A percentile compares a stretch with the other conserved stretches of the same genome.
Conservation (phyloP, 768 basidiomycete genomes). For the Kwoniella newhampshirensis region DNA sequence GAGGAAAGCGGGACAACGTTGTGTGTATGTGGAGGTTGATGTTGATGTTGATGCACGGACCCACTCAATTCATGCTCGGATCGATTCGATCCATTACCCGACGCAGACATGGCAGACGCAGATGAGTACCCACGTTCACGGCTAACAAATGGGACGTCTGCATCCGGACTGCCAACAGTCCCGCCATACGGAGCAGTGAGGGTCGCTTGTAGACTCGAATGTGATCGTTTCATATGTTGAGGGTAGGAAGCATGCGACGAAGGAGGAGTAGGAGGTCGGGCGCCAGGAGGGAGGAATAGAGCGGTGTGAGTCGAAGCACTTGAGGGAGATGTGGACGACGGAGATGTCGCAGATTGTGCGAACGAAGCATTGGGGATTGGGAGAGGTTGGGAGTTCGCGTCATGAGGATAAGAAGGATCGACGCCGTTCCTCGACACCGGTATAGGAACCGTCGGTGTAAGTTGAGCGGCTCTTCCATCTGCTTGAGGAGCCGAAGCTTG, state of each 20-base stretch:
- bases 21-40: background rate
- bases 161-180: background rate
- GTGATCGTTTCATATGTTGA: slow-evolving; percentile 22
- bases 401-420: slow-evolving; percentile 7
- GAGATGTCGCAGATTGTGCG: slow-evolving; percentile 3
- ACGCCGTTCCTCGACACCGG: slow-evolving; percentile 2
- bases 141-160: background rate
- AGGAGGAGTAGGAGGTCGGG: slow-evolving; percentile 43
- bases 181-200: slow-evolving; percentile 23
- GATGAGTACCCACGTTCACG: slow-evolving; percentile 17
- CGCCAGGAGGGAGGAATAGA: slow-evolving; percentile 44
- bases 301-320: slow-evolving; percentile 16
- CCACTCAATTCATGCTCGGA: slow-evolving; percentile 13
- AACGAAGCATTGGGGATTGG: slow-evolving; percentile 18
- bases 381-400: slow-evolving; percentile 12
- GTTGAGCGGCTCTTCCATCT: slow-evolving; percentile 10
- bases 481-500: background rate
- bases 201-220: slow-evolving; percentile 24
- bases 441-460: background rate
- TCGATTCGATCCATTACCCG: slow-evolving; percentile 15
- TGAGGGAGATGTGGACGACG: slow-evolving; percentile 12
- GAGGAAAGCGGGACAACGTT: background rate
- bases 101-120: slow-evolving; percentile 11
- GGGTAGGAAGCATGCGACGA: slow-evolving; percentile 20
- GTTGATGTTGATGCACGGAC: slow-evolving; percentile 4